phyloP scores from a whole-genome alignment of 129 eudicot species.

The Flaveria sonorensis region DNA sequence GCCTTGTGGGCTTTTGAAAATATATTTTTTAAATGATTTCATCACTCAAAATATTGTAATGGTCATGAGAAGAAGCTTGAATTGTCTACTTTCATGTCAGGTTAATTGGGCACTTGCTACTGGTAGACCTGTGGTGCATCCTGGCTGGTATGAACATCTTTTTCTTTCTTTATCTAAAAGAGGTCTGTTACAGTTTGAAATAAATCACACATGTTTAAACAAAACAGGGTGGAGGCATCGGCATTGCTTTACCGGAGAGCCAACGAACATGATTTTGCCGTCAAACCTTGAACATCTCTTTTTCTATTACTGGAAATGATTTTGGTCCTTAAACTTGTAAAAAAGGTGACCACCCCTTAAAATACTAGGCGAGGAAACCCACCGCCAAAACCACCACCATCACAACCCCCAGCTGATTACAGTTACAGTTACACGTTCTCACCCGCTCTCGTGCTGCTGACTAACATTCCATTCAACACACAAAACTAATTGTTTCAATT shows the following conservation, averaged over 20 bases:
- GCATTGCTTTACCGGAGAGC: conserved; percentile 96
- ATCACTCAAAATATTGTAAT: background rate
- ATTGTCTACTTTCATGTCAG: conserved; percentile 36
- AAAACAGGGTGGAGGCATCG: conserved; percentile 96
- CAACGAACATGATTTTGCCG: conserved; percentile 82
- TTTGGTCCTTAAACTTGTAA: conserved; percentile 15
- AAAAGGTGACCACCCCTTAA: conserved; percentile 6
- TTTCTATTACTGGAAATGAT: conserved; percentile 9
- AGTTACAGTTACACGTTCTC: background rate
- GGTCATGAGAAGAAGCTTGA: conserved; percentile 5
- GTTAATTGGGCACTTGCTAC: conserved; percentile 94
- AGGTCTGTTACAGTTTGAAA: background rate
- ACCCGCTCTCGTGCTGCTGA: conserved; percentile 5
- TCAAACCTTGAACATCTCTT: conserved; percentile 53
- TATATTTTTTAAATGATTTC: too few species aligned
- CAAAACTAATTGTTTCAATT: background rate
- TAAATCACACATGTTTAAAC: conserved; percentile 7
- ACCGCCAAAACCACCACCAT: background rate
- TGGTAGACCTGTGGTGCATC: conserved; percentile 94
- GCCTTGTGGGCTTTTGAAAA: too few species aligned
- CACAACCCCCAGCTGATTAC: background rate
- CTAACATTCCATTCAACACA: conserved; percentile 24
- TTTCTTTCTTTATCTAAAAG: background rate
- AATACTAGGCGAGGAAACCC: conserved; percentile 9
- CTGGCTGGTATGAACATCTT: conserved; percentile 78